Evolutionary conservation across 108 stramenopile species (phyloP).

Genomic region (Cyclotella atomus): DNA sequence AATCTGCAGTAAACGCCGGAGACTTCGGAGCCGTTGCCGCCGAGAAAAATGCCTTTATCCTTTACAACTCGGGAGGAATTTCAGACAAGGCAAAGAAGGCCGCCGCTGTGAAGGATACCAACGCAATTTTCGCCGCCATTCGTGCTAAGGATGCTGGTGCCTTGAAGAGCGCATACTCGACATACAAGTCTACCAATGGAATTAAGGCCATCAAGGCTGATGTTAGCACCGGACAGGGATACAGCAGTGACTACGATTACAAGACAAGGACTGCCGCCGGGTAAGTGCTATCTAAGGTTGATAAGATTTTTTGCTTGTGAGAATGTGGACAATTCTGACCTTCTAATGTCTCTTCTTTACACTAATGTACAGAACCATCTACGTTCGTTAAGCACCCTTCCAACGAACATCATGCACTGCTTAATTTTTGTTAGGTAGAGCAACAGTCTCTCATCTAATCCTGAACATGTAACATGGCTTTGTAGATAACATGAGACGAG

Average conservation of each 20-base stretch:
- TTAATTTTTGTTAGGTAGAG: not conserved
- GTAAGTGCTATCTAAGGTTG: conserved; percentile 22
- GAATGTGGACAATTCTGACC: too few relatives aligned
- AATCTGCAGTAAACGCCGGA: conserved; percentile 81
- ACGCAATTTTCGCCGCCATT: conserved; percentile 85
- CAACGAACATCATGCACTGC: not conserved
- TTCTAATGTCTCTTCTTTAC: not conserved
- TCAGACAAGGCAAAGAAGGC: conserved; percentile 75
- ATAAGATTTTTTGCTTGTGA: not conserved
- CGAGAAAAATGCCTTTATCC: conserved; percentile 93
- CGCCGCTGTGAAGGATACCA: conserved; percentile 74
- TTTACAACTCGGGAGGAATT: conserved; percentile 93
- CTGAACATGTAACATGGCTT: not conserved
- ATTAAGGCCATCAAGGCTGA: conserved; percentile 49
- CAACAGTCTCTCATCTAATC: not conserved
- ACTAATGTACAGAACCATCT: conserved; percentile 37
- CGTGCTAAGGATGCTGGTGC: conserved; percentile 75
- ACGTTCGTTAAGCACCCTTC: conserved; percentile 10
- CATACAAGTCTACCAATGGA: conserved; percentile 63
- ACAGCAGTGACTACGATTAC: conserved; percentile 79
- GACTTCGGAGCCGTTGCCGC: conserved; percentile 88
- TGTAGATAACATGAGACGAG: not conserved
- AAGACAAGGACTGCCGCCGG: conserved; percentile 67
- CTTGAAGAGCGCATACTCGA: conserved; percentile 72
- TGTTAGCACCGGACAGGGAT: conserved; percentile 72